Percentiles rank a stretch among this genome's conserved stretches.
Conservation (phyloP, 345 rosid genomes). For the Trapa bicornis region DNA sequence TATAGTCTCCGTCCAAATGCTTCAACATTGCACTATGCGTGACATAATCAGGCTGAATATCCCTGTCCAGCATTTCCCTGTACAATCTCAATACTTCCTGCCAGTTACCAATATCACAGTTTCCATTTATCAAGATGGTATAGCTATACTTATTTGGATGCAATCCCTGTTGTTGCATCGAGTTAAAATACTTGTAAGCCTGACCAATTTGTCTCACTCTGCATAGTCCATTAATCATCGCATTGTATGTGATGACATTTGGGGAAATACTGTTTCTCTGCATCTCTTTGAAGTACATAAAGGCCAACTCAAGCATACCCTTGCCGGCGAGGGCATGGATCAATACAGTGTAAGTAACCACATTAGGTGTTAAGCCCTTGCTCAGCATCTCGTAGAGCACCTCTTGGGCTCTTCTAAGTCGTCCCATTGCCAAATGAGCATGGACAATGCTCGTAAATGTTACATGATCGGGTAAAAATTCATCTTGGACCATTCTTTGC, state of each 20-base stretch:
- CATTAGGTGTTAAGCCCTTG: conserved; percentile 38
- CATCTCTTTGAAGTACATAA: conserved; percentile 45
- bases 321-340: conserved; percentile 50
- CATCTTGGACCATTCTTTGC: conserved; percentile 33
- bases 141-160: conserved; percentile 55
- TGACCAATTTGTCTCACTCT: conserved; percentile 31
- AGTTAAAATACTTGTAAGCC: conserved; percentile 40
- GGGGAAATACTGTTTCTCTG: conserved; percentile 38
- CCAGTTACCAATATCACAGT: conserved; percentile 39
- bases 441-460: conserved; percentile 55
- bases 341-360: conserved; percentile 57
- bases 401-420: conserved; percentile 34
- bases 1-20: conserved; percentile 38
- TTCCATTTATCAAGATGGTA: conserved; percentile 55
- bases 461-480: conserved; percentile 48
- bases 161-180: conserved; percentile 47
- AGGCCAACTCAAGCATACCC: conserved; percentile 44
- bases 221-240: conserved; percentile 52
- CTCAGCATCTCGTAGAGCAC: conserved; percentile 40
- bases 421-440: conserved; percentile 38
- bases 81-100: conserved; percentile 52
- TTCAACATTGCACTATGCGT: conserved; percentile 46
- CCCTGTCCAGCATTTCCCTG: conserved; percentile 52
- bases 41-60: conserved; percentile 45
- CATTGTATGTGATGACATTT: conserved; percentile 61